Evolutionary conservation across 2,329 filamentous ascomycete genomes (phyloP).

Genomic region (Claviceps sp.): DNA sequence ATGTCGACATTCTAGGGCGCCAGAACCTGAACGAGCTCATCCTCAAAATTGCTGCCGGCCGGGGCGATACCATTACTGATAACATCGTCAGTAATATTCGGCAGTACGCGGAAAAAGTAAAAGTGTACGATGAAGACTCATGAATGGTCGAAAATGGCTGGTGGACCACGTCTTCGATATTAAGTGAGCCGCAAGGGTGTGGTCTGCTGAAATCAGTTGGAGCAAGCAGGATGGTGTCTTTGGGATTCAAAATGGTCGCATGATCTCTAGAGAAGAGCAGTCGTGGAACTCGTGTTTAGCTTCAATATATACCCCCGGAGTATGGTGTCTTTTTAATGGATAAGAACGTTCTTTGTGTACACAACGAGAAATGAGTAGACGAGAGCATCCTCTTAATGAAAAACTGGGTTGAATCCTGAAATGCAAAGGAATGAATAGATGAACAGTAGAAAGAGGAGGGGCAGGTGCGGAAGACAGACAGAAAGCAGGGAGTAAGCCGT

Average conservation of each 20-base stretch:
- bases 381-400: neutral
- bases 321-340: neutral
- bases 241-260: neutral
- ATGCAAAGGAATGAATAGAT: neutral
- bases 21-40: conserved; percentile 85
- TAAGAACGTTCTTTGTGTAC: neutral
- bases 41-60: conserved; percentile 71
- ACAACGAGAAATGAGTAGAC: neutral
- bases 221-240: neutral
- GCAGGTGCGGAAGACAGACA: no score
- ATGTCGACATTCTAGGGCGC: conserved; percentile 89
- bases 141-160: neutral
- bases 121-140: conserved; percentile 56
- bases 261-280: neutral
- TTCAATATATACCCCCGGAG: neutral
- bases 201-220: neutral
- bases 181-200: neutral
- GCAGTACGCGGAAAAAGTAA: conserved; percentile 71
- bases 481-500: neutral
- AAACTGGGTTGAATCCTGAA: neutral
- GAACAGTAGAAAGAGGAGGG: neutral
- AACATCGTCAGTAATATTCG: conserved; percentile 68
- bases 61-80: conserved; percentile 65
- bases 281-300: neutral
- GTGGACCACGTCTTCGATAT: neutral